These are phyloP conservation scores for Termitomyces sp. DNA, from an alignment of 768 basidiomycete genomes.

Conservation along the genomic window DNA sequence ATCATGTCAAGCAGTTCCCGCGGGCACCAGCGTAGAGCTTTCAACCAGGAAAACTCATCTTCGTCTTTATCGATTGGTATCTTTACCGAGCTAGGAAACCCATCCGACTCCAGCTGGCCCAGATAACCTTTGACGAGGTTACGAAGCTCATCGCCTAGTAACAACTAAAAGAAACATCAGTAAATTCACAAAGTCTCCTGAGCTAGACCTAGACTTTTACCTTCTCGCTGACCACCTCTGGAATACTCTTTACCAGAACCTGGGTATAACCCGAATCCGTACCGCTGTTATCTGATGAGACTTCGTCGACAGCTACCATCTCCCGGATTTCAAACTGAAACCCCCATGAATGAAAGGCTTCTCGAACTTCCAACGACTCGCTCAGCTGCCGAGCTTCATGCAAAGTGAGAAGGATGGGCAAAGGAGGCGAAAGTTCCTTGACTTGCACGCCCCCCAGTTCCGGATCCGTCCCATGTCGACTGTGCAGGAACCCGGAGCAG, in stretches of 20 bases:
- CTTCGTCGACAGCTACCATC: conserved; percentile 5
- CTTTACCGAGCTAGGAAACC: conserved; percentile 12
- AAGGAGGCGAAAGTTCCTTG: conserved; percentile 44
- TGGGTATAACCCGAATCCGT: conserved; percentile 51
- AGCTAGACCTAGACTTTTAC: conserved; percentile 38
- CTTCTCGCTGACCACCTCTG: conserved; percentile 70
- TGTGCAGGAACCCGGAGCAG: conserved; percentile 62
- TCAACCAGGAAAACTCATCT: conserved; percentile 50
- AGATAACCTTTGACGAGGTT: conserved; percentile 73
- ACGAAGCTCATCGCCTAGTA: conserved; percentile 65
- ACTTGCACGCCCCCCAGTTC: conserved; percentile 29
- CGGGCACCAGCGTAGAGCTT: conserved; percentile 79
- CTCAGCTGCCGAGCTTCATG: conserved; percentile 53
- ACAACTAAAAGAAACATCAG: conserved; percentile 35
- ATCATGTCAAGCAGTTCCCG: conserved; percentile 72
- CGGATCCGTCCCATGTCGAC: conserved; percentile 20
- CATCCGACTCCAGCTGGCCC: conserved; percentile 49
- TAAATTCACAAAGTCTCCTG: neutral
- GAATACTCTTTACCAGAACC: conserved; percentile 55
- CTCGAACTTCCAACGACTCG: conserved; percentile 31
- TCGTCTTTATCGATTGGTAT: conserved; percentile 5
- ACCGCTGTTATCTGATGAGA: conserved; percentile 20
- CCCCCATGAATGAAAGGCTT: conserved; percentile 65
- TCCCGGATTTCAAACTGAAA: conserved; percentile 42
- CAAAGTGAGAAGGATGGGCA: conserved; percentile 59